A percentile compares a stretch with the other conserved stretches of the same genome.
phyloP scores from a whole-genome alignment of 2,329 filamentous ascomycete genomes.

The Nannizzia gypsea region DNA sequence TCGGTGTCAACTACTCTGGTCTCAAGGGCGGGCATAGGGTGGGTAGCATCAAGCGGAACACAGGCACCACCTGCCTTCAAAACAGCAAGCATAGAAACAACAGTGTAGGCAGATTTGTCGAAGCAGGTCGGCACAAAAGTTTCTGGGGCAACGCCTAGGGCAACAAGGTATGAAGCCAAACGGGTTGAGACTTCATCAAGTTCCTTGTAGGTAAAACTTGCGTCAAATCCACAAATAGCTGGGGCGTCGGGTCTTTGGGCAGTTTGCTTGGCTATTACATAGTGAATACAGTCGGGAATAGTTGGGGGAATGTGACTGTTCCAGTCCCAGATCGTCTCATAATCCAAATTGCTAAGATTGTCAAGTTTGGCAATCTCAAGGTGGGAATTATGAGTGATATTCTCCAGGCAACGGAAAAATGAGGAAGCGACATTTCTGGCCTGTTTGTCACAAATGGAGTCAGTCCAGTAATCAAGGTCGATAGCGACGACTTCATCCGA shows the following conservation, averaged over 20 bases:
- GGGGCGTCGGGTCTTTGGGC: conserved; percentile 14
- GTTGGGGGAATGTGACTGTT: conserved; percentile 19
- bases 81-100: conserved; percentile 16
- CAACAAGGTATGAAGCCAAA: conserved; percentile 12
- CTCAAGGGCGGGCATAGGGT: conserved; percentile 25
- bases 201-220: conserved; percentile 15
- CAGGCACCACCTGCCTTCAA: conserved; percentile 15
- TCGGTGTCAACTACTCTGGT: conserved; percentile 29
- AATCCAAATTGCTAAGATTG: conserved; percentile 28
- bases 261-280: conserved; percentile 20
- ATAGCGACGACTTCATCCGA: conserved; percentile 30
- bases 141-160: conserved; percentile 12
- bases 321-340: conserved; percentile 21
- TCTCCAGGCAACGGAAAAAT: conserved; percentile 28
- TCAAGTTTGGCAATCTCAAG: conserved; percentile 25
- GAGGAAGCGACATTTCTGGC: conserved; percentile 29
- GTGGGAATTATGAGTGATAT: conserved; percentile 28
- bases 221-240: conserved; percentile 19
- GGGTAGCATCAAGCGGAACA: conserved; percentile 21
- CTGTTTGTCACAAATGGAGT: conserved; percentile 28
- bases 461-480: conserved; percentile 34
- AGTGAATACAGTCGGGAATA: conserved; percentile 22
- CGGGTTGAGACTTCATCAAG: conserved; percentile 16
- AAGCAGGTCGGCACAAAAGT: conserved; percentile 13
- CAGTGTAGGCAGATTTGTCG: conserved; percentile 16